Percentiles rank a stretch among this genome's conserved stretches.
phyloP scores from a whole-genome alignment of 768 basidiomycete species.

The Mycena haematopus region DNA sequence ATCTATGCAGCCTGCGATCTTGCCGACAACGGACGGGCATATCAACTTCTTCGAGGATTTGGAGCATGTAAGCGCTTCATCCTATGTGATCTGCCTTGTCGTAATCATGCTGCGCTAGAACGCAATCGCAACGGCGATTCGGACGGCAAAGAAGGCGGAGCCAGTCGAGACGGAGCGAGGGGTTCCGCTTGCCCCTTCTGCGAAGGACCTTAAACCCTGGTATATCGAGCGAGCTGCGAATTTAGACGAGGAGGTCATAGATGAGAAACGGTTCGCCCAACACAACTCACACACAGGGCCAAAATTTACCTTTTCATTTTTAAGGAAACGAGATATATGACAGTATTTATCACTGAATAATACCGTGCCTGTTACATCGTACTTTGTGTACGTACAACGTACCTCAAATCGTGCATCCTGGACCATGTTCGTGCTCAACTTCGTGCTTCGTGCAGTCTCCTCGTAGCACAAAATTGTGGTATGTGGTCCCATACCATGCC shows the following conservation, averaged over 20 bases:
- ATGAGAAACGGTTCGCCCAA: slow-evolving; percentile 50
- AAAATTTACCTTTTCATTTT: too few species aligned
- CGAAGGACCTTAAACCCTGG: slow-evolving; percentile 84
- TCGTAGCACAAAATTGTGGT: too few species aligned
- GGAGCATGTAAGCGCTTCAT: slow-evolving; percentile 60
- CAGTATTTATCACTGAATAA: too few species aligned
- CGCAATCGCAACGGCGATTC: slow-evolving; percentile 52
- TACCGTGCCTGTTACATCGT: too few species aligned
- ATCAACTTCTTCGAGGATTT: slow-evolving; percentile 87
- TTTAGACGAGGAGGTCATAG: slow-evolving; percentile 38
- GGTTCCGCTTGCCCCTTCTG: slow-evolving; percentile 72
- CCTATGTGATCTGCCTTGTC: neutral
- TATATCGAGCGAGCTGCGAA: slow-evolving; percentile 52
- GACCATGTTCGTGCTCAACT: too few species aligned
- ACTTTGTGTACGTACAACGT: too few species aligned
- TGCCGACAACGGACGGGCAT: slow-evolving; percentile 65
- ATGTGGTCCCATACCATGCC: too few species aligned
- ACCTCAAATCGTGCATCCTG: too few species aligned
- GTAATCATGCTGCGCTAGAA: slow-evolving; percentile 42
- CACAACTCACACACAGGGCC: too few species aligned
- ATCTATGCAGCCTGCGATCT: slow-evolving; percentile 40
- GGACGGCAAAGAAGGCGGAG: slow-evolving; percentile 54
- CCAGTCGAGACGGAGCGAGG: slow-evolving; percentile 71
- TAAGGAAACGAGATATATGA: too few species aligned
- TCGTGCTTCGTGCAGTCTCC: too few species aligned